A percentile compares a stretch with the other conserved stretches of the same genome.
These are phyloP conservation scores for Hypoxylon sp. DNA, from an alignment of 2,329 filamentous ascomycete genomes.

Conservation along the genomic window DNA sequence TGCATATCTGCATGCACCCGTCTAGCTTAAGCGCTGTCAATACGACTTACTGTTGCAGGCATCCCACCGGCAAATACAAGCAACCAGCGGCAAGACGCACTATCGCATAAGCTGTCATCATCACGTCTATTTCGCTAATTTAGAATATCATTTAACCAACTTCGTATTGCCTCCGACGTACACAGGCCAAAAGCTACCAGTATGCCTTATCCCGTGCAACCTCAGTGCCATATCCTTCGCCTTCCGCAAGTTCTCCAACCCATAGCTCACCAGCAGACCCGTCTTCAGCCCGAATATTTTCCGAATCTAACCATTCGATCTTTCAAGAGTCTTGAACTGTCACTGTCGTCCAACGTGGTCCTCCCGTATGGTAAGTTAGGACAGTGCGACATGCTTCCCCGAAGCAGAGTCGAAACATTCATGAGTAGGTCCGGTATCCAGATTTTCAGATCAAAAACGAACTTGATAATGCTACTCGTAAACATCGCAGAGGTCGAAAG, in stretches of 20 bases:
- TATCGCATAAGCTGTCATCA: slow-evolving; percentile 6
- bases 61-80: slow-evolving; percentile 1
- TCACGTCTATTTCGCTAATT: neutral
- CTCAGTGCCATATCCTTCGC: neutral
- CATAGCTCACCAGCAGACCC: slow-evolving; percentile 14
- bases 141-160: neutral
- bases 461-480: slow-evolving; percentile 9
- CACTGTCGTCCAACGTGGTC: slow-evolving; percentile 13
- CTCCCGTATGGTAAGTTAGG: slow-evolving; percentile 7
- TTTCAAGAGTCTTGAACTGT: slow-evolving; percentile 9
- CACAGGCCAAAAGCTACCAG: neutral
- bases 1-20: slow-evolving; percentile 11
- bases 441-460: slow-evolving; percentile 1
- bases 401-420: slow-evolving; percentile 21
- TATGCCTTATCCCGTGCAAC: neutral
- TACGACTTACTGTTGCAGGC: slow-evolving; percentile 10
- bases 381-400: slow-evolving; percentile 4
- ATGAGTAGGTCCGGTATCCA: slow-evolving; percentile 26
- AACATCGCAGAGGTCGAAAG: slow-evolving; percentile 18
- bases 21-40: neutral
- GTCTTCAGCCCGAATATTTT: slow-evolving; percentile 11
- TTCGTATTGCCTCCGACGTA: neutral
- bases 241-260: slow-evolving; percentile 12
- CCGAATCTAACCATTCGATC: slow-evolving; percentile 10
- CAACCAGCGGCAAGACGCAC: neutral